Evolutionary conservation across 2,329 filamentous ascomycete genomes (phyloP).

Genomic region (Pezicula carpinea): DNA sequence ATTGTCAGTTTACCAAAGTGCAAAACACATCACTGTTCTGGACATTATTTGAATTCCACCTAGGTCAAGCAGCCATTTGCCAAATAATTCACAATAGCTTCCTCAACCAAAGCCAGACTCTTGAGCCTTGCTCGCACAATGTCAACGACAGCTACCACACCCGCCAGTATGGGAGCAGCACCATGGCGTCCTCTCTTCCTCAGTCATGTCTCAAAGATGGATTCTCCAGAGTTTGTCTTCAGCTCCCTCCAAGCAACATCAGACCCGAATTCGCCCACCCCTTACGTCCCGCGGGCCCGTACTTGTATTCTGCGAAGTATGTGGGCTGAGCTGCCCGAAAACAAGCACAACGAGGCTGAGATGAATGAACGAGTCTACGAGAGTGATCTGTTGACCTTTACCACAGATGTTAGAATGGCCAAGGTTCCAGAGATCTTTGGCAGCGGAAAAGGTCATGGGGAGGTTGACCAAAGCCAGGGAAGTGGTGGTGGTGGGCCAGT

Average conservation of each 20-base stretch:
- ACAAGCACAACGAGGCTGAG: conserved; percentile 67
- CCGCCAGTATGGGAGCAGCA: conserved; percentile 19
- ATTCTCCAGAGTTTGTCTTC: conserved; percentile 35
- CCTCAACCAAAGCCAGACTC: conserved; percentile 20
- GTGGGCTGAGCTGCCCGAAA: conserved; percentile 68
- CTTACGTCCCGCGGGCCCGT: conserved; percentile 52
- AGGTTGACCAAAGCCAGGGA: conserved; percentile 38
- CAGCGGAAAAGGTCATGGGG: conserved; percentile 41
- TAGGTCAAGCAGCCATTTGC: no score
- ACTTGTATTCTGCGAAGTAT: conserved; percentile 84
- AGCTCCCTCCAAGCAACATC: conserved; percentile 39
- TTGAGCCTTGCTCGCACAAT: conserved; percentile 24
- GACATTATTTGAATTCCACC: no score
- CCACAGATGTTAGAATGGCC: conserved; percentile 83
- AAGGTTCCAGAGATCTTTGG: conserved; percentile 71
- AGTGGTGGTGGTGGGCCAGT: conserved; percentile 63
- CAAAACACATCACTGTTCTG: no score
- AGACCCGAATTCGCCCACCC: conserved; percentile 30
- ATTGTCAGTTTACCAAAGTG: no score
- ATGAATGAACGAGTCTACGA: conserved; percentile 68
- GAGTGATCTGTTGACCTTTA: conserved; percentile 76
- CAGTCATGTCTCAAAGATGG: conserved; percentile 29
- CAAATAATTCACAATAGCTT: conserved; percentile 23
- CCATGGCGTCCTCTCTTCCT: conserved; percentile 31
- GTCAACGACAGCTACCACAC: conserved; percentile 21